Evolutionary conservation across 148 eudicot species (phyloP).

Genomic region (Spergularia marina): DNA sequence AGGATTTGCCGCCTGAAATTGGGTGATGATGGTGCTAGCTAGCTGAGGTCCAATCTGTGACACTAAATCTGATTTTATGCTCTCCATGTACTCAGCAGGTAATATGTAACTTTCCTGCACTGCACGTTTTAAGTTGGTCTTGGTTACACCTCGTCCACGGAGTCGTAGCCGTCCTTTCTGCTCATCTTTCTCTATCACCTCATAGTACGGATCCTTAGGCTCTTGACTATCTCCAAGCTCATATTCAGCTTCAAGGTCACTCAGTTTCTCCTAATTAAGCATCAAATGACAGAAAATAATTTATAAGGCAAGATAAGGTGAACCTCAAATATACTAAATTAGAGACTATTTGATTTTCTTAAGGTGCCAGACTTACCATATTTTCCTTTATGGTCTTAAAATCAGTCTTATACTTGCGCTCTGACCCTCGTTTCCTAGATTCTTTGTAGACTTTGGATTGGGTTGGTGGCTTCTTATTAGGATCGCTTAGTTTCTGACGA

Average conservation of each 20-base stretch:
- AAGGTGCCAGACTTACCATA: not conserved
- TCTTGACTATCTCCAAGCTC: not conserved
- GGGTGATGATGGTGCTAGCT: not conserved
- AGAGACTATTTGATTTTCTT: too few species aligned
- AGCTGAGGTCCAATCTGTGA: not conserved
- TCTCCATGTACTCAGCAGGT: not conserved
- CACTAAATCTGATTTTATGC: not conserved
- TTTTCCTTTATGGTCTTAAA: not conserved
- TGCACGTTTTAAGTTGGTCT: not conserved
- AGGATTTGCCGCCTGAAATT: not conserved
- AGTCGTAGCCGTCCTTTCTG: not conserved
- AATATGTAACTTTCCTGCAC: not conserved
- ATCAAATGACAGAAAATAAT: not conserved
- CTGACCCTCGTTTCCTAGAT: not conserved
- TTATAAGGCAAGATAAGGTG: not conserved
- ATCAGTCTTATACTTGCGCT: not conserved
- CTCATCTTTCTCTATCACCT: not conserved
- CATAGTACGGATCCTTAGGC: not conserved
- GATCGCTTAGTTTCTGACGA: not conserved
- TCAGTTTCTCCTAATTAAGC: not conserved
- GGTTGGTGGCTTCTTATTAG: not conserved
- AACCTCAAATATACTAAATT: not conserved
- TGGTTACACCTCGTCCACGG: not conserved
- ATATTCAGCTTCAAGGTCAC: not conserved
- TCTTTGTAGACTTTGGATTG: not conserved